phyloP scores from a whole-genome alignment of 1,284 basidiomycete genomes.

The Calocybe gambosa region DNA sequence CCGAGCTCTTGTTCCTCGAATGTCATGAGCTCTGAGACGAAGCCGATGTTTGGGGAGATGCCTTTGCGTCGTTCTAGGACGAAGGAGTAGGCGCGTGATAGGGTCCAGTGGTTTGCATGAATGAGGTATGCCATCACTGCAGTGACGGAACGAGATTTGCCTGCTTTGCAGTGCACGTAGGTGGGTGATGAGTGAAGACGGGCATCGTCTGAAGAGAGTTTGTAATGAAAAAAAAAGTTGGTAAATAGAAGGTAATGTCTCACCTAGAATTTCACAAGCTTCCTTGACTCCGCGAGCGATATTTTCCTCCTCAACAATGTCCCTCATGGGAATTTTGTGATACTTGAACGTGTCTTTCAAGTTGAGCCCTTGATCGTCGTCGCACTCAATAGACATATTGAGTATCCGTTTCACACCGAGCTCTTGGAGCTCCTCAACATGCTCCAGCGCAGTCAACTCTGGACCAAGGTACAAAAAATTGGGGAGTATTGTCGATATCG shows the following conservation, averaged over 20 bases:
- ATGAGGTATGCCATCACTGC: conserved; percentile 97
- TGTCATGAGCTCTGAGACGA: conserved; percentile 94
- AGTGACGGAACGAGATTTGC: conserved; percentile 94
- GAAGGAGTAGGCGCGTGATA: conserved; percentile 85
- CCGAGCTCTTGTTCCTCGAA: conserved; percentile 90
- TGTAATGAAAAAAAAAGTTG: conserved; percentile 1
- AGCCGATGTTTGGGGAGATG: conserved; percentile 97
- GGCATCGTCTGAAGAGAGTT: conserved; percentile 70
- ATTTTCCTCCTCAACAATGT: conserved; percentile 91
- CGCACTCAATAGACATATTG: conserved; percentile 89
- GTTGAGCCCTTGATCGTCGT: conserved; percentile 69
- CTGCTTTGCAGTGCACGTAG: conserved; percentile 96
- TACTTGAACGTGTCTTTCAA: conserved; percentile 72
- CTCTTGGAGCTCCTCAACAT: conserved; percentile 66
- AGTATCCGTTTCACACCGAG: conserved; percentile 86
- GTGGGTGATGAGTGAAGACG: conserved; percentile 81
- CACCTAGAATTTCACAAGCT: conserved; percentile 83
- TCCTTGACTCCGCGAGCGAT: conserved; percentile 80
- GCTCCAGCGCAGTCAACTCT: conserved; percentile 69
- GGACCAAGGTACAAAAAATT: conserved; percentile 89
- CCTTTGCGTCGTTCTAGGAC: conserved; percentile 87
- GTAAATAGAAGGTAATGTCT: conserved; percentile 22
- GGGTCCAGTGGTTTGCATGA: conserved; percentile 92
- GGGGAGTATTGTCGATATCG: conserved; percentile 84
- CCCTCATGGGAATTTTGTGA: conserved; percentile 84